Evolutionary conservation across 2,329 filamentous ascomycete genomes (phyloP).

Genomic region (Aspergillus unguis): DNA sequence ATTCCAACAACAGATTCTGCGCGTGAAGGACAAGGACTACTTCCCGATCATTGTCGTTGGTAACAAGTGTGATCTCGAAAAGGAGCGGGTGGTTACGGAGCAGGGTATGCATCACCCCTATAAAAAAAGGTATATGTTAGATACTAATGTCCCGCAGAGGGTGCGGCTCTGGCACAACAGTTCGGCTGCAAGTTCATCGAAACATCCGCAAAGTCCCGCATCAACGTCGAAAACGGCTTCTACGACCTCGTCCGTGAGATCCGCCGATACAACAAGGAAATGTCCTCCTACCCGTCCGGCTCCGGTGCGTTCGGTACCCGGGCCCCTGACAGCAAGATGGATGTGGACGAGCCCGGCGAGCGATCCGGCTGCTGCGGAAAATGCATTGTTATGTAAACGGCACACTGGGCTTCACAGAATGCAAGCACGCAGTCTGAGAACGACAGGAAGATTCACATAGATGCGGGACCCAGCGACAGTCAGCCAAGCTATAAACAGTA

Average conservation of each 20-base stretch:
- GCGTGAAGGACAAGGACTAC: constrained; percentile 99
- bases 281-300: constrained; percentile 78
- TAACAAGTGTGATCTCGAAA: constrained; percentile 98
- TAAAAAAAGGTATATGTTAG: too few species aligned
- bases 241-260: constrained; percentile 98
- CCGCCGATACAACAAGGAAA: constrained; percentile 96
- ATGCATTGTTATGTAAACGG: constrained; percentile 72
- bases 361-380: constrained; percentile 72
- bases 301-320: constrained; percentile 62
- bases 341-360: constrained; percentile 60
- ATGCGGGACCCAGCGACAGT: constrained; percentile 17
- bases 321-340: constrained; percentile 65
- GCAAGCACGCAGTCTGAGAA: constrained; percentile 22
- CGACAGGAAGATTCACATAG: constrained; percentile 19
- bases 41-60: constrained; percentile 99
- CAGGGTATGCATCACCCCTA: constrained; percentile 63
- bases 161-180: constrained; percentile 75
- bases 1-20: constrained; percentile 96
- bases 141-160: constrained; percentile 59
- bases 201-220: constrained; percentile 95
- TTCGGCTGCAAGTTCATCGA: constrained; percentile 99
- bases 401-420: constrained; percentile 18
- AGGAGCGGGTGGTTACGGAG: constrained; percentile 84
- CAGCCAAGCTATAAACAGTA: constrained; percentile 7
- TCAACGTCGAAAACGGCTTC: constrained; percentile 98